Percentiles rank a stretch among this genome's conserved stretches.
Evolutionary conservation across 2,329 filamentous ascomycete genomes (phyloP).

Genomic region (Verticillium nonalfalfae): DNA sequence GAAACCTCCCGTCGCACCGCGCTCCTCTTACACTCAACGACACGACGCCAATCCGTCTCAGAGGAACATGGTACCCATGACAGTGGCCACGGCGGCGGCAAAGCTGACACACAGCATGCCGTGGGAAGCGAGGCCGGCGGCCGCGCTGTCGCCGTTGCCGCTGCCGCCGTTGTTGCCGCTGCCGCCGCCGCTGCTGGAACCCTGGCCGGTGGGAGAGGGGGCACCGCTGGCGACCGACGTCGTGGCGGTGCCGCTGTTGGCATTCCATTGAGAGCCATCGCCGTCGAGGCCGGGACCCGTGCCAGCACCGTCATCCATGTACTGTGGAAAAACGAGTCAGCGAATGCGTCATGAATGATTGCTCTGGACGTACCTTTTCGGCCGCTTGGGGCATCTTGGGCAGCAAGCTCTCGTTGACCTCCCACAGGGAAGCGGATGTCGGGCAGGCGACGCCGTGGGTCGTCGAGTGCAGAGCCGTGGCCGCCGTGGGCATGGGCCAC

Average conservation of each 20-base stretch:
- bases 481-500: conserved; percentile 44
- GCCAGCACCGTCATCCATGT: conserved; percentile 47
- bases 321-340: conserved; percentile 27
- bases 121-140: conserved; percentile 16
- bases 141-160: conserved; percentile 21
- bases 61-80: conserved; percentile 32
- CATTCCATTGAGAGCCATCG: conserved; percentile 46
- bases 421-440: conserved; percentile 39
- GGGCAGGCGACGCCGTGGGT: conserved; percentile 44
- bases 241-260: conserved; percentile 39
- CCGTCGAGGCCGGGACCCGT: conserved; percentile 46
- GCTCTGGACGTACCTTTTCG: conserved; percentile 9
- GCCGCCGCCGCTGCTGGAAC: conserved; percentile 18
- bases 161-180: conserved; percentile 19
- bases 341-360: not conserved
- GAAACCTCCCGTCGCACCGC: not conserved
- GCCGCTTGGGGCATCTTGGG: conserved; percentile 46
- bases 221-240: conserved; percentile 30
- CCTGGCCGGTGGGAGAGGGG: conserved; percentile 26
- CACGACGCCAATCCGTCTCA: conserved; percentile 15
- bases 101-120: conserved; percentile 27
- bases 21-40: not conserved
- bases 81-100: conserved; percentile 25
- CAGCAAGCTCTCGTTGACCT: conserved; percentile 41
- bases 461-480: conserved; percentile 37